These are phyloP conservation scores for Ogataea pignaliae DNA, from an alignment of 805 yeast genomes.

Conservation along the genomic window DNA sequence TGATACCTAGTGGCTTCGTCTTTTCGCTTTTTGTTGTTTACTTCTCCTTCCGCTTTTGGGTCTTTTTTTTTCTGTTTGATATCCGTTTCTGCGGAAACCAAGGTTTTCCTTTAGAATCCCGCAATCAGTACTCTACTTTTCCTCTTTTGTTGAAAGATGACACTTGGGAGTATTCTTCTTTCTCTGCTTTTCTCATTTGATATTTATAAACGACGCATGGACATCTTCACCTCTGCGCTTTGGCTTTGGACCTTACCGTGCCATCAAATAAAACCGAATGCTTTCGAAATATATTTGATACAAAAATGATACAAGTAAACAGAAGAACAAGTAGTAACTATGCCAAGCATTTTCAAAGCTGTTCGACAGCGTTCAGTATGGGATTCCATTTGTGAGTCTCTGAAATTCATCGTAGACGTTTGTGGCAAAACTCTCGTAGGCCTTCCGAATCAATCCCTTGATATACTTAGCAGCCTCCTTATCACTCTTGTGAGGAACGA, in stretches of 20 bases:
- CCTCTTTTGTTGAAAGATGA: no score
- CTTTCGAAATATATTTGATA: no score
- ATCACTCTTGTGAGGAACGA: slow-evolving; percentile 76
- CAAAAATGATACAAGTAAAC: no score
- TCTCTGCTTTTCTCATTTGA: no score
- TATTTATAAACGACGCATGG: no score
- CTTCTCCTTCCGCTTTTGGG: background rate
- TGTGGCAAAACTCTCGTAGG: slow-evolving; percentile 84
- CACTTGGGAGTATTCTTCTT: no score
- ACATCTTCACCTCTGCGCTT: background rate
- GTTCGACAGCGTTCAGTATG: slow-evolving; percentile 47
- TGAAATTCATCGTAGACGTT: slow-evolving; percentile 98
- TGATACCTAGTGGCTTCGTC: no score
- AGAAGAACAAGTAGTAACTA: no score
- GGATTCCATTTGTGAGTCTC: slow-evolving; percentile 93
- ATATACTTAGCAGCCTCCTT: slow-evolving; percentile 79
- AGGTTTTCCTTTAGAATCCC: no score
- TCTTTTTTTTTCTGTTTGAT: background rate
- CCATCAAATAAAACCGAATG: background rate
- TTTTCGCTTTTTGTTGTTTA: background rate
- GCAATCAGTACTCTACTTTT: no score
- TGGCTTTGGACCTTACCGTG: background rate
- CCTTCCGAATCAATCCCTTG: slow-evolving; percentile 69
- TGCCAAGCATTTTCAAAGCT: no score
- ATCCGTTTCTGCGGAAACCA: no score